Evolutionary conservation across 352 stramenopile genomes (phyloP), one percentile per base, ranked within the genome.

Genomic region (Globisporangium parvum): DNA sequence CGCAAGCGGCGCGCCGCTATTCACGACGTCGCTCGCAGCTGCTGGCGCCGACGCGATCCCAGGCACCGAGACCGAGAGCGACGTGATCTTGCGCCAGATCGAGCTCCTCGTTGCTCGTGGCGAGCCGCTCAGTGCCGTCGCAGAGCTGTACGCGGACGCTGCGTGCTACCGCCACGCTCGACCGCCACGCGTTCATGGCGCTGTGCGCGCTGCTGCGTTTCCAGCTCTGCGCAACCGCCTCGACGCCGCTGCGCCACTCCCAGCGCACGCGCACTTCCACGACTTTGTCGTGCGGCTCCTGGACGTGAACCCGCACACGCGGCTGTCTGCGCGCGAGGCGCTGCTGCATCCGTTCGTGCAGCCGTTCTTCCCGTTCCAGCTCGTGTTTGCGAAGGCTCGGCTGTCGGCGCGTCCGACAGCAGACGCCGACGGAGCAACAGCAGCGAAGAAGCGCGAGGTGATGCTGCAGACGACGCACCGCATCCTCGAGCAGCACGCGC

Each of bases 271-370:
- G 2, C 42, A 75, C 8, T 84, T 89, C 17, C 59, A 73, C 28
- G 67, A 79, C 44, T 88, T 91, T 56, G 69, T 88, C 47, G 65
- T 63, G 51, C 53, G 51, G 35, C 60, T 88, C 8, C 51, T 91
- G 45, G 71, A 84, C 23, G 57, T 83, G 2, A 65, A 89, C 35
- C 78, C 76, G 1, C 47, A 21, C 12, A 73, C 64, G 17, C 66
- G 81, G 6, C 47, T 85, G 21, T 73, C 73, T 18, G 75, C 81
- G 23, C 75, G 71, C 33, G 48, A 51, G 10, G 81, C 77, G 31
- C 67, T 91, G 12, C 65, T 86, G 46, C 78, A 91, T 41, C 78
- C 81, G 14, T 91, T 91, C 55, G 39, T 89, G 52, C 77, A 88
- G 62, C 53, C 65, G 11, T 78, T 81, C 24, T 89, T 89, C 51